Evolutionary conservation across 805 yeast species (phyloP).

Genomic region (Pichia pseudocactophila): DNA sequence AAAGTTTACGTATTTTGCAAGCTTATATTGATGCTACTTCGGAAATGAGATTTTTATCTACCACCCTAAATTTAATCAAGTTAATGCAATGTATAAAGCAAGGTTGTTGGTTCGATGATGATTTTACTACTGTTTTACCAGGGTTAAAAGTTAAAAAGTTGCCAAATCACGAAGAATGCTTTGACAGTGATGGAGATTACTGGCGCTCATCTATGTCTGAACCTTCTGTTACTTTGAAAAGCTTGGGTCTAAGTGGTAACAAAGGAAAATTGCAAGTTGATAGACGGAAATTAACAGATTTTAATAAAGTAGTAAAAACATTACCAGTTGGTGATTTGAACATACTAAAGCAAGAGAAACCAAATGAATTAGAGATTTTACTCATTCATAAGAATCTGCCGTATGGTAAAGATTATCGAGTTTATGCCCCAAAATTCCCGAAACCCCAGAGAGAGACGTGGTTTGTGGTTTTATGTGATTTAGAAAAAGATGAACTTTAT

Average conservation of each 20-base stretch:
- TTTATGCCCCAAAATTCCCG: slow-evolving; percentile 75
- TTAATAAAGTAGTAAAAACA: slow-evolving; percentile 42
- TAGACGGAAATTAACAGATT: slow-evolving; percentile 36
- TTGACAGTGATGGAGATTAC: slow-evolving; percentile 29
- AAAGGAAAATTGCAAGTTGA: slow-evolving; percentile 32
- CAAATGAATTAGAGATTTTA: slow-evolving; percentile 32
- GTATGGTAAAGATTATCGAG: slow-evolving; percentile 49
- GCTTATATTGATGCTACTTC: slow-evolving; percentile 87
- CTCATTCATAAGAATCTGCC: slow-evolving; percentile 47
- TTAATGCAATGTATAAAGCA: slow-evolving; percentile 86
- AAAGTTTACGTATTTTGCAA: slow-evolving; percentile 85
- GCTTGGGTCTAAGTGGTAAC: slow-evolving; percentile 34
- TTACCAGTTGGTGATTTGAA: slow-evolving; percentile 53
- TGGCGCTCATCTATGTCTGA: slow-evolving; percentile 23
- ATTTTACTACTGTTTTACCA: slow-evolving; percentile 50
- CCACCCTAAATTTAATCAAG: slow-evolving; percentile 53
- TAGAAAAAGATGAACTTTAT: slow-evolving; percentile 42
- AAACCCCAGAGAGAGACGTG: slow-evolving; percentile 90
- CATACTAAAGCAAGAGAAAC: slow-evolving; percentile 29
- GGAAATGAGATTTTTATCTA: slow-evolving; percentile 62
- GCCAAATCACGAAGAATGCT: slow-evolving; percentile 12
- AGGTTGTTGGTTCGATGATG: slow-evolving; percentile 77
- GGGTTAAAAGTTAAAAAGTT: slow-evolving; percentile 29
- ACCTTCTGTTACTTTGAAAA: slow-evolving; percentile 25
- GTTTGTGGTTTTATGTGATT: slow-evolving; percentile 62